Percentiles rank a stretch among this genome's conserved stretches.
Evolutionary conservation across 208 protist genomes (phyloP).

Genomic region (Wallacemonas rigidus): DNA sequence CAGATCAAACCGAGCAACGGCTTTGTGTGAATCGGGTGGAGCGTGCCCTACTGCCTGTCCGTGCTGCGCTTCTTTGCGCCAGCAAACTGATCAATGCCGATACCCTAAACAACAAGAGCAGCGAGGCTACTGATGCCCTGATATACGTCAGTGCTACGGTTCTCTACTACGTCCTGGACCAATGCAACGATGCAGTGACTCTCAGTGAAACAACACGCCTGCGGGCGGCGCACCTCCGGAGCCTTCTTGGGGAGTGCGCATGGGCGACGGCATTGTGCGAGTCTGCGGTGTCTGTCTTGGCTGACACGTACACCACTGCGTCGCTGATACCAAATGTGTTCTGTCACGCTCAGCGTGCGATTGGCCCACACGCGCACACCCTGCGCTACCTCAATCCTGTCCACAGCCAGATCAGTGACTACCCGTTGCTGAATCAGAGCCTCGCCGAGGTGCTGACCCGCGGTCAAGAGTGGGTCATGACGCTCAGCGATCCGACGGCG

Average conservation of each 20-base stretch:
- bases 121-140: background rate
- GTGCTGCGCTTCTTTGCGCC: background rate
- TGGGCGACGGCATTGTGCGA: background rate
- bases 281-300: background rate
- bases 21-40: constrained; percentile 38
- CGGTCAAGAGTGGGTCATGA: constrained; percentile 10
- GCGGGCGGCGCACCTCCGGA: constrained; percentile 21
- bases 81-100: background rate
- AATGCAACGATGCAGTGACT: constrained; percentile 60
- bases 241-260: constrained; percentile 6
- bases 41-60: constrained; percentile 53
- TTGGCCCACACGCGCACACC: constrained; percentile 57
- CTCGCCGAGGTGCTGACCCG: constrained; percentile 25
- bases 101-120: background rate
- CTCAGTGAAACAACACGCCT: constrained; percentile 27
- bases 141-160: constrained; percentile 32
- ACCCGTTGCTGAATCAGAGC: constrained; percentile 31
- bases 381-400: constrained; percentile 9
- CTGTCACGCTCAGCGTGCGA: constrained; percentile 42
- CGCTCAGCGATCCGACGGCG: constrained; percentile 14
- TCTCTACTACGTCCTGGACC: constrained; percentile 79
- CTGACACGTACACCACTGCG: constrained; percentile 21
- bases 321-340: constrained; percentile 41
- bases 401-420: constrained; percentile 38
- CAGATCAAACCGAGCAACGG: background rate